Evolutionary conservation across 1,284 basidiomycete genomes (phyloP), one percentile per base, ranked within the genome.

Genomic region (Phellopilus nigrolimitatus): DNA sequence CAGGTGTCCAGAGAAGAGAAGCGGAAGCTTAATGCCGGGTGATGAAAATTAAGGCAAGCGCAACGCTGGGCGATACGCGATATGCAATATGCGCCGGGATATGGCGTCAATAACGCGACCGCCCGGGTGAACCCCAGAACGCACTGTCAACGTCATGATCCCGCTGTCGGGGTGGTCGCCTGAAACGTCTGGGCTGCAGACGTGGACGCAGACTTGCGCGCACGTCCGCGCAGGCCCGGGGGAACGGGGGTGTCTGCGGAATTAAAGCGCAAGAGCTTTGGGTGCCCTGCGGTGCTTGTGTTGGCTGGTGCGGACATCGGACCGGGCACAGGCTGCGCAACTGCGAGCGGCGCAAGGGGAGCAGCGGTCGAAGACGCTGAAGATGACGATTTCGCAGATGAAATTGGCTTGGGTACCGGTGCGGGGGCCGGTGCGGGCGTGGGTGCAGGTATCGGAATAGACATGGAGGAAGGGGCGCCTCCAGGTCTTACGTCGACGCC

Each of bases 201-300:
- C 28, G 19, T 3, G 13, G 50, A 52, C n/a, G 34, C 25, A 15
- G 22, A 21, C 30, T 34, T 47, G 13, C 40, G 38, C 10, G 46
- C 24, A 27, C 53, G 48, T 22, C 24, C 49, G 12, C 48, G 48
- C 28, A 55, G 30, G 33, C 49, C 39, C 5, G 53, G 53, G 17
- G 53, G 53, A 7, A 55, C 34, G 12, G 53, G 53, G 6, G 37
- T 38, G 38, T 55, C 33, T 6, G 43, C 42, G 24, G 42, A 49
- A 15, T 51, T 55, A 30, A 55, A 55, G 2, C 44, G 38, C 1
- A 38, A 47, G 9, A 55, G 39, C 31, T 47, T 51, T 31, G 53
- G 53, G 36, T 55, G 53, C 19, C 40, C 34, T 27, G 21, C 33
- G 37, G 33, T 31, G 44, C 19, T n/a, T 13, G 44, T 34, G 17